phyloP scores from a whole-genome alignment of 306 rosid genomes.

The Astragalus membranaceus region DNA sequence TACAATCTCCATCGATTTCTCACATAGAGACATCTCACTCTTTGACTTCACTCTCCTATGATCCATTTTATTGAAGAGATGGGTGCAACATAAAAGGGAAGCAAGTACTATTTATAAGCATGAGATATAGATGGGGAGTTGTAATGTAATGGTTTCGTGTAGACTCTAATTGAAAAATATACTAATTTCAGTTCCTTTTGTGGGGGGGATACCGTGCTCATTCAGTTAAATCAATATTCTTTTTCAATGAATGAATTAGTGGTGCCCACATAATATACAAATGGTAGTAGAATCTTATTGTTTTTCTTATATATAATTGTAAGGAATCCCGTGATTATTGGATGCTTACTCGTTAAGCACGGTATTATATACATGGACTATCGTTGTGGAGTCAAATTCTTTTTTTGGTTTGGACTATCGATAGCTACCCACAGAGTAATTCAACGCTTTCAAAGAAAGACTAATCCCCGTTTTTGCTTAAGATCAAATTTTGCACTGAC shows the following conservation, averaged over 20 bases:
- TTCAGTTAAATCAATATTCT: constrained; percentile 26
- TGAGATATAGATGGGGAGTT: not conserved
- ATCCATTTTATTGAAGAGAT: constrained; percentile 25
- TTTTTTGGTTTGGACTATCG: too few relatives aligned
- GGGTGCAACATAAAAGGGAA: not conserved
- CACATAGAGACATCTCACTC: constrained; percentile 44
- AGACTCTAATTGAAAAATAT: not conserved
- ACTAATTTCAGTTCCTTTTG: constrained; percentile 15
- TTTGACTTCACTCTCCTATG: constrained; percentile 23
- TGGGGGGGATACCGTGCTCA: constrained; percentile 26
- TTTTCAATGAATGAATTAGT: constrained; percentile 8
- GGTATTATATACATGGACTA: too few relatives aligned
- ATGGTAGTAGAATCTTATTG: constrained; percentile 7
- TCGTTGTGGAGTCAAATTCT: too few relatives aligned
- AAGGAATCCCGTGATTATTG: too few relatives aligned
- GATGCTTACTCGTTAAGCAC: too few relatives aligned
- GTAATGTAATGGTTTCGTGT: not conserved
- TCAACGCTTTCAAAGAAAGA: too few relatives aligned
- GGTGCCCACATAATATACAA: not conserved
- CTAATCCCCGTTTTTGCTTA: too few relatives aligned
- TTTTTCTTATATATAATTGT: not conserved
- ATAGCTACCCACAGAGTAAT: too few relatives aligned
- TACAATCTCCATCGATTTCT: constrained; percentile 57
- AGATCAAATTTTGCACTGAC: too few relatives aligned
- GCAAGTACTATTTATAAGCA: constrained; percentile 24